Evolutionary conservation across 2,329 filamentous ascomycete genomes (phyloP).

Genomic region (Neonectria coccinea): DNA sequence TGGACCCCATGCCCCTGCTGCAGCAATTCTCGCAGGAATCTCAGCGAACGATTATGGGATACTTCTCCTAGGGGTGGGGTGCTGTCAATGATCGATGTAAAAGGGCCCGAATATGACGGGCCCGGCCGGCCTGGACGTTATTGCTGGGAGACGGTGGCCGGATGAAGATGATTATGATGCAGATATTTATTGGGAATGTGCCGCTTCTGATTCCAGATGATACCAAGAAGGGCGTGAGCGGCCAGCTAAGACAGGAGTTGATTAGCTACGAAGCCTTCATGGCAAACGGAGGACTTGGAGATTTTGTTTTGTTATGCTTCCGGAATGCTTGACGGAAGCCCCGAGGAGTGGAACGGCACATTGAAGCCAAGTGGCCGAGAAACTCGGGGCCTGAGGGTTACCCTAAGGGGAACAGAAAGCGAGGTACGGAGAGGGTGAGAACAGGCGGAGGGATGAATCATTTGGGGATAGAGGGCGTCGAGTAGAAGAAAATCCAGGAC

Average conservation of each 20-base stretch:
- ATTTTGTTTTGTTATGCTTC: constrained; percentile 26
- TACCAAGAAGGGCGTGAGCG: constrained; percentile 37
- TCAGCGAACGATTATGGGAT: constrained; percentile 82
- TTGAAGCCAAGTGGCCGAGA: background rate
- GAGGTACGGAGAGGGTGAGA: background rate
- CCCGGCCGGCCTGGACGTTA: constrained; percentile 23
- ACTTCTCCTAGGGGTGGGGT: constrained; percentile 71
- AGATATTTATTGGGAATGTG: constrained; percentile 37
- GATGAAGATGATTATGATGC: constrained; percentile 35
- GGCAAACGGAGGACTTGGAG: constrained; percentile 31
- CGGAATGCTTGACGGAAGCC: constrained; percentile 17
- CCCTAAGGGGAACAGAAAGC: constrained; percentile 9
- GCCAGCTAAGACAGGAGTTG: constrained; percentile 28
- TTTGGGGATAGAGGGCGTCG: constrained; percentile 28
- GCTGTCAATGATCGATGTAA: constrained; percentile 18
- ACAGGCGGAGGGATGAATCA: constrained; percentile 8
- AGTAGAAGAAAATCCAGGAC: constrained; percentile 27
- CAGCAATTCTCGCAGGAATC: constrained; percentile 81
- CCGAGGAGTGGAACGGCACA: constrained; percentile 12
- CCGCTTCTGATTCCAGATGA: constrained; percentile 40
- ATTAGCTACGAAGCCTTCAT: constrained; percentile 24
- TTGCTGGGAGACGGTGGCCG: constrained; percentile 29
- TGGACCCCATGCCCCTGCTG: constrained; percentile 82
- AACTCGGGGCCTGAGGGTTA: constrained; percentile 6
- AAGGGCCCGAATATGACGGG: constrained; percentile 18